These are phyloP conservation scores for Prunus yedoensis DNA, from an alignment of 331 rosid genomes.

Conservation along the genomic window DNA sequence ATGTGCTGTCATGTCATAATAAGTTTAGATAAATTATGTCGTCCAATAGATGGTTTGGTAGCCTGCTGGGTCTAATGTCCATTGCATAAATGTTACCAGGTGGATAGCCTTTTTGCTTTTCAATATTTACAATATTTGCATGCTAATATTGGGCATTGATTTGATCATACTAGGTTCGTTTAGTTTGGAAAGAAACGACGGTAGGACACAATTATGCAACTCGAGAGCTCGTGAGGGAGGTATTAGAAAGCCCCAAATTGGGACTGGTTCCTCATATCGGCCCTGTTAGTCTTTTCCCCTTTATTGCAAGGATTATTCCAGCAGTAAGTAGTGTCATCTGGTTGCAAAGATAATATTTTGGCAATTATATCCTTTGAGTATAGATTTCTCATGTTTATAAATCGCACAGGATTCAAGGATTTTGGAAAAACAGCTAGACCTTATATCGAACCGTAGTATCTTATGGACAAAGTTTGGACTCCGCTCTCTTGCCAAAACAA, in stretches of 20 bases:
- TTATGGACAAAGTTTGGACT: slow-evolving; percentile 92
- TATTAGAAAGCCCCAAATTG: slow-evolving; percentile 54
- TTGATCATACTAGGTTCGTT: slow-evolving; percentile 58
- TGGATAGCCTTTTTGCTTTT: background rate
- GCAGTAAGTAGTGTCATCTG: slow-evolving; percentile 60
- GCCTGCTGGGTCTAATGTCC: background rate
- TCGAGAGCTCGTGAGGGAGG: slow-evolving; percentile 70
- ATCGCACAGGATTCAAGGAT: slow-evolving; percentile 71
- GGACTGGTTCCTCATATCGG: slow-evolving; percentile 91
- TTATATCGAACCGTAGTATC: slow-evolving; percentile 73
- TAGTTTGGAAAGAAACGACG: slow-evolving; percentile 65
- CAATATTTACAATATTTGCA: slow-evolving; percentile 12
- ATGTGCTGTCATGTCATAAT: background rate
- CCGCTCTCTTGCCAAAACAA: slow-evolving; percentile 92
- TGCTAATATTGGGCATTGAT: slow-evolving; percentile 4
- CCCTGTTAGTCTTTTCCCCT: slow-evolving; percentile 84
- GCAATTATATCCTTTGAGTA: background rate
- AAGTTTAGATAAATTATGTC: background rate
- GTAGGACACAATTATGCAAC: slow-evolving; percentile 43
- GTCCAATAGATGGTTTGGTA: background rate
- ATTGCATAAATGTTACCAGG: background rate
- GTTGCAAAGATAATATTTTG: background rate
- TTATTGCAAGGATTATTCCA: slow-evolving; percentile 83
- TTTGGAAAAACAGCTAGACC: slow-evolving; percentile 84
- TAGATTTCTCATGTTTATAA: background rate